A percentile compares a stretch with the other conserved stretches of the same genome.
These are phyloP conservation scores for Penicillium daleae DNA, from an alignment of 495 filamentous ascomycete genomes.

Conservation along the genomic window DNA sequence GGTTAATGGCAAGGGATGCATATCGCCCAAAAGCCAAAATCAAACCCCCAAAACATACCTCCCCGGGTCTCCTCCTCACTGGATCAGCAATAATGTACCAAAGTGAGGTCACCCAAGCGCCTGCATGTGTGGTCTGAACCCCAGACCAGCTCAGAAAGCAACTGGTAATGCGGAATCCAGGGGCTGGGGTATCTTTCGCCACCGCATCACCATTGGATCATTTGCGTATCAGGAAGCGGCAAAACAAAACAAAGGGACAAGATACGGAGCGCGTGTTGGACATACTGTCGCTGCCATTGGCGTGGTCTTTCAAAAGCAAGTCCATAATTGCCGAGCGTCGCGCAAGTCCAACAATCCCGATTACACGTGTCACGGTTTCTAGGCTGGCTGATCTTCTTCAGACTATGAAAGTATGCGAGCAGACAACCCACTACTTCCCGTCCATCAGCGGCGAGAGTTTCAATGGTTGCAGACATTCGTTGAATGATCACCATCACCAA, in stretches of 20 bases:
- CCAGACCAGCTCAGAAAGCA: not conserved
- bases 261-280: not conserved
- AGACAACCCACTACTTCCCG: not conserved
- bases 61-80: no score
- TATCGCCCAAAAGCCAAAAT: constrained; percentile 14
- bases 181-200: constrained; percentile 9
- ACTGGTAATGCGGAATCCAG: constrained; percentile 13
- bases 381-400: no score
- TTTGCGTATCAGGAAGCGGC: constrained; percentile 4
- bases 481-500: not conserved
- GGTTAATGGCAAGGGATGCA: constrained; percentile 18
- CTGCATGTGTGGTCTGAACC: not conserved
- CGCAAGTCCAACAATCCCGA: not conserved
- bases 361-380: not conserved
- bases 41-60: no score
- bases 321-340: constrained; percentile 2
- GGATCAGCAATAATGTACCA: not conserved
- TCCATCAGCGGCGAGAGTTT: not conserved
- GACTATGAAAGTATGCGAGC: not conserved
- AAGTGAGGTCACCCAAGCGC: not conserved
- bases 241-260: not conserved
- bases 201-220: constrained; percentile 6
- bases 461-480: not conserved
- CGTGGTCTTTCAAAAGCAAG: not conserved
- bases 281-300: not conserved